phyloP scores from a whole-genome alignment of 2,329 filamentous ascomycete genomes.

The Amauroascus niger region DNA sequence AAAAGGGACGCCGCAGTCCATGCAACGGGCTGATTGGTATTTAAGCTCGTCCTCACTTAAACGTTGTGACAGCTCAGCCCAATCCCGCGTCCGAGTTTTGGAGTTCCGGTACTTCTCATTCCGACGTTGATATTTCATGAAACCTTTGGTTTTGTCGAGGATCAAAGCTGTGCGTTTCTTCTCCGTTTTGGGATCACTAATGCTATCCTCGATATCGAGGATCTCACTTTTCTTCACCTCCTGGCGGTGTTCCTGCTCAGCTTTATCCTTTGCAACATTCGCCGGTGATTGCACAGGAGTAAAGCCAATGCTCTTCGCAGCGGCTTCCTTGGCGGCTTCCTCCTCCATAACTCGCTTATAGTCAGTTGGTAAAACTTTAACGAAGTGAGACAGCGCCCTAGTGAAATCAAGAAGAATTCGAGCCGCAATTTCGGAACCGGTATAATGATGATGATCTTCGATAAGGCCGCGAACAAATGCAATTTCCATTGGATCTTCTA shows the following conservation, averaged over 20 bases:
- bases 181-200: constrained; percentile 72
- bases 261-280: background rate
- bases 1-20: constrained; percentile 98
- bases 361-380: constrained; percentile 88
- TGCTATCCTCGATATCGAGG: constrained; percentile 83
- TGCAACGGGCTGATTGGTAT: constrained; percentile 92
- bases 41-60: constrained; percentile 91
- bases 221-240: constrained; percentile 54
- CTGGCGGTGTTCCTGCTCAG: constrained; percentile 44
- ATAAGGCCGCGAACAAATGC: constrained; percentile 83
- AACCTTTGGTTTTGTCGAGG: constrained; percentile 93
- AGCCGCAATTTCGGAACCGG: constrained; percentile 85
- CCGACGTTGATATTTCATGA: constrained; percentile 93
- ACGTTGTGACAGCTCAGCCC: constrained; percentile 79
- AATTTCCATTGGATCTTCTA: constrained; percentile 81
- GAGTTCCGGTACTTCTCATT: constrained; percentile 85
- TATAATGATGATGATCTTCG: constrained; percentile 97
- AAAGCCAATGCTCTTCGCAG: constrained; percentile 75
- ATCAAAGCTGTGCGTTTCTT: constrained; percentile 84
- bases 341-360: constrained; percentile 89
- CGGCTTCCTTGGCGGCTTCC: constrained; percentile 73
- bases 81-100: constrained; percentile 79
- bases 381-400: constrained; percentile 75
- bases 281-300: constrained; percentile 53
- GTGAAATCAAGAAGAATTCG: constrained; percentile 93